These are phyloP conservation scores for Ichthyophonus hoferi DNA, from an alignment of 208 protist genomes.

Conservation along the genomic window DNA sequence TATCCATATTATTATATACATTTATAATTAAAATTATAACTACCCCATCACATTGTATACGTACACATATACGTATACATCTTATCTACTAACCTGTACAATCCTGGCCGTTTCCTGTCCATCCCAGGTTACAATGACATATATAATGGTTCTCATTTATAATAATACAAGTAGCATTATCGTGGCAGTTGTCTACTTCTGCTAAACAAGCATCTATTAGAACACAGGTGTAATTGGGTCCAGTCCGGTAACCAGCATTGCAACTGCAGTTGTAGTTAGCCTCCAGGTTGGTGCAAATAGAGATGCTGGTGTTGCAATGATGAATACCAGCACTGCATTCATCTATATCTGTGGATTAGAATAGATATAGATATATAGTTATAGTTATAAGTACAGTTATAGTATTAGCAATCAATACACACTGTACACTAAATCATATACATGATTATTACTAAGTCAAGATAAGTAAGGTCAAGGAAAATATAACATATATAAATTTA, in stretches of 20 bases:
- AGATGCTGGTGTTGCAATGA: background rate
- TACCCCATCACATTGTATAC: too few relatives aligned
- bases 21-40: too few relatives aligned
- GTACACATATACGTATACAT: background rate
- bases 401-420: too few relatives aligned
- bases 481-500: too few relatives aligned
- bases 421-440: too few relatives aligned
- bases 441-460: too few relatives aligned
- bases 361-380: too few relatives aligned
- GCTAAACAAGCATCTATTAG: background rate
- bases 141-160: background rate
- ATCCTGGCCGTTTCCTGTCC: background rate
- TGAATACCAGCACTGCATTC: background rate
- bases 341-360: background rate
- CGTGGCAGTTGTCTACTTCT: background rate
- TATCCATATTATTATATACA: too few relatives aligned
- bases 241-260: background rate
- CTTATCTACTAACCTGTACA: background rate
- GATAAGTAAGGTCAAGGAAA: too few relatives aligned
- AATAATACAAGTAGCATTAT: background rate
- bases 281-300: background rate
- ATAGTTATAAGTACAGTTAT: too few relatives aligned
- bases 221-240: background rate
- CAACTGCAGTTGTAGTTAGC: background rate
- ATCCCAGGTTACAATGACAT: background rate